These are phyloP conservation scores for Pseudozyma pruni DNA, from an alignment of 1,284 basidiomycete species.

Conservation along the genomic window DNA sequence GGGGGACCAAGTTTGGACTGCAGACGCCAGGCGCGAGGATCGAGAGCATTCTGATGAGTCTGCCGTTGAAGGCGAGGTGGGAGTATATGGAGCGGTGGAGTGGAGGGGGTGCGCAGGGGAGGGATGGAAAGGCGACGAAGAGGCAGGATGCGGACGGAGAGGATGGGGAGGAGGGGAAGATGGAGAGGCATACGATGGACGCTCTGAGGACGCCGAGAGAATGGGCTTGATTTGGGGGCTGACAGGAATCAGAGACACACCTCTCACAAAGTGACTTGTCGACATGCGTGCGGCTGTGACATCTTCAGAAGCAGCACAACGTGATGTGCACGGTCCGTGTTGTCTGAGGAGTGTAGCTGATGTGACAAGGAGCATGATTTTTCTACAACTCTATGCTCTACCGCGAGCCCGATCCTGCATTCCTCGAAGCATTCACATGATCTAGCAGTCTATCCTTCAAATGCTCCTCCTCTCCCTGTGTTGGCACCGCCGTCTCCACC, in stretches of 20 bases:
- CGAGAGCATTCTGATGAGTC: constrained; percentile 67
- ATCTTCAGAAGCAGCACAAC: no score
- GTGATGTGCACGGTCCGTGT: no score
- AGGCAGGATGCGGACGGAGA: constrained; percentile 5
- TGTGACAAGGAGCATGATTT: no score
- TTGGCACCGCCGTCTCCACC: constrained; percentile 2
- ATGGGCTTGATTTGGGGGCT: constrained; percentile 40
- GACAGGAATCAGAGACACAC: not conserved
- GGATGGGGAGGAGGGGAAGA: constrained; percentile 25
- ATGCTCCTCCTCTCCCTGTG: not conserved
- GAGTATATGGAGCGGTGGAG: constrained; percentile 63
- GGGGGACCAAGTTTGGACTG: constrained; percentile 67
- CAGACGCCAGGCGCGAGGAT: constrained; percentile 66
- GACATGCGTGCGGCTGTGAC: no score
- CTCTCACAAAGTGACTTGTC: no score
- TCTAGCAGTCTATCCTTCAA: constrained; percentile 10
- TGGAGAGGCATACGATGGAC: constrained; percentile 47
- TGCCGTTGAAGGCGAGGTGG: constrained; percentile 65
- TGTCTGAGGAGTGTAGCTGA: no score
- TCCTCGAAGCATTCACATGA: constrained; percentile 1
- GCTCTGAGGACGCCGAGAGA: constrained; percentile 55
- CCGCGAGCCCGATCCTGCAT: not conserved
- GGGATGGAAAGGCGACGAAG: constrained; percentile 43
- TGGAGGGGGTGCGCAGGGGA: constrained; percentile 53
- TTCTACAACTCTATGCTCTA: no score